Percentiles rank a stretch among this genome's conserved stretches.
Conservation (phyloP, 345 rosid genomes). For the Brassica rapa region DNA sequence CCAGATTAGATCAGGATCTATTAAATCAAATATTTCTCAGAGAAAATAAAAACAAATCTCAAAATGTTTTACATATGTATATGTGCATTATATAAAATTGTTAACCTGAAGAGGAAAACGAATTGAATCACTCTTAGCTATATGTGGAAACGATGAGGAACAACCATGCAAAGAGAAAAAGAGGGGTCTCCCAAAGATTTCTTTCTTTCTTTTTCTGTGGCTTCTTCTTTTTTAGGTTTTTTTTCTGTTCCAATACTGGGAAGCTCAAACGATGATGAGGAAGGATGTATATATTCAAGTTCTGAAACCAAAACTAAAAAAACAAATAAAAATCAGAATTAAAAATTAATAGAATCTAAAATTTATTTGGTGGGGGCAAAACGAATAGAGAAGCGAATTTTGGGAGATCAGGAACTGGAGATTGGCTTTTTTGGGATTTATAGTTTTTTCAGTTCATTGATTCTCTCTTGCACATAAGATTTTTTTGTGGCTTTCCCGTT, state of each 20-base stretch:
- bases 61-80: neutral
- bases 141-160: constrained; percentile 18
- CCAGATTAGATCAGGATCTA: constrained; percentile 24
- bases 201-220: neutral
- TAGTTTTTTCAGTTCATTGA: constrained; percentile 10
- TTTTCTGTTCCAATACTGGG: constrained; percentile 29
- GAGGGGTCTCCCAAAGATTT: constrained; percentile 10
- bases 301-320: constrained; percentile 7
- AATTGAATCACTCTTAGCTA: constrained; percentile 32
- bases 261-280: constrained; percentile 36
- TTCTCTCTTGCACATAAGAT: constrained; percentile 4
- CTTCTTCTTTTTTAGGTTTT: constrained; percentile 19
- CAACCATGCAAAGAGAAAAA: constrained; percentile 20
- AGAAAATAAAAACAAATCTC: neutral
- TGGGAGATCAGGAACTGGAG: constrained; percentile 14
- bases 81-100: neutral
- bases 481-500: constrained; percentile 44
- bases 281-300: constrained; percentile 27
- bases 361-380: constrained; percentile 18
- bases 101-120: constrained; percentile 42
- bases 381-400: constrained; percentile 31
- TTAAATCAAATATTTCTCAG: neutral
- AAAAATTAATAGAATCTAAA: constrained; percentile 32
- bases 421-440: constrained; percentile 31
- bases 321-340: neutral